Conservation (phyloP, 2,329 filamentous ascomycete genomes). For the Xylaria sp. region DNA sequence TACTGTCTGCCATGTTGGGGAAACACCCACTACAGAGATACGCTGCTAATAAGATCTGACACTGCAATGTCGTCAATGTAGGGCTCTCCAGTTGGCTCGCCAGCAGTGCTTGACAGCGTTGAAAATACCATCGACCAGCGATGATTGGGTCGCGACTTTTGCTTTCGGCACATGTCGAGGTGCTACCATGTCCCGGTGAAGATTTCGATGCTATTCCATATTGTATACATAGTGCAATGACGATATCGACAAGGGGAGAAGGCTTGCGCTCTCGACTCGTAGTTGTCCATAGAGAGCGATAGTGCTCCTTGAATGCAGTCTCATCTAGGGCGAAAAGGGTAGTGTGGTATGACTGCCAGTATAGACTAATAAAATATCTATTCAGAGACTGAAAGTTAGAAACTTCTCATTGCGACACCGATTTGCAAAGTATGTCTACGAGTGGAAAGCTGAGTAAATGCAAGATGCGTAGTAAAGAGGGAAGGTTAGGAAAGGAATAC, state of each 20-base stretch:
- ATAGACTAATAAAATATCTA: slow-evolving; percentile 54
- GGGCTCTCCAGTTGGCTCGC: slow-evolving; percentile 58
- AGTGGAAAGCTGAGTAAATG: background rate
- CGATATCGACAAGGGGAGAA: slow-evolving; percentile 63
- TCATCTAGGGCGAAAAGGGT: slow-evolving; percentile 57
- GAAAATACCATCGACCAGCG: slow-evolving; percentile 59
- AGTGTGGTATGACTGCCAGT: slow-evolving; percentile 59
- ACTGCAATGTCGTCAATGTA: slow-evolving; percentile 59
- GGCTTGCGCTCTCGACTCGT: slow-evolving; percentile 49
- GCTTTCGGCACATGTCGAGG: background rate
- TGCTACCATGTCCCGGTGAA: background rate
- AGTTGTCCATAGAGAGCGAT: slow-evolving; percentile 54
- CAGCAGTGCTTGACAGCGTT: slow-evolving; percentile 57
- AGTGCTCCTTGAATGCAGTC: slow-evolving; percentile 56
- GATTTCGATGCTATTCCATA: slow-evolving; percentile 30
- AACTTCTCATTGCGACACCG: background rate
- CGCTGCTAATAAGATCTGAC: slow-evolving; percentile 55
- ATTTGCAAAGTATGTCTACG: background rate
- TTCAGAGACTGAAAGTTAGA: background rate
- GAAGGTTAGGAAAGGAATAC: background rate
- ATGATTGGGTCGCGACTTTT: slow-evolving; percentile 51
- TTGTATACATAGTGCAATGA: slow-evolving; percentile 63
- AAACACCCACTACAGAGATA: slow-evolving; percentile 61
- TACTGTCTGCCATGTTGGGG: slow-evolving; percentile 58
- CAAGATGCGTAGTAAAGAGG: background rate